phyloP scores from a whole-genome alignment of 2,329 filamentous ascomycete genomes.

The Escovopsis weberi region DNA sequence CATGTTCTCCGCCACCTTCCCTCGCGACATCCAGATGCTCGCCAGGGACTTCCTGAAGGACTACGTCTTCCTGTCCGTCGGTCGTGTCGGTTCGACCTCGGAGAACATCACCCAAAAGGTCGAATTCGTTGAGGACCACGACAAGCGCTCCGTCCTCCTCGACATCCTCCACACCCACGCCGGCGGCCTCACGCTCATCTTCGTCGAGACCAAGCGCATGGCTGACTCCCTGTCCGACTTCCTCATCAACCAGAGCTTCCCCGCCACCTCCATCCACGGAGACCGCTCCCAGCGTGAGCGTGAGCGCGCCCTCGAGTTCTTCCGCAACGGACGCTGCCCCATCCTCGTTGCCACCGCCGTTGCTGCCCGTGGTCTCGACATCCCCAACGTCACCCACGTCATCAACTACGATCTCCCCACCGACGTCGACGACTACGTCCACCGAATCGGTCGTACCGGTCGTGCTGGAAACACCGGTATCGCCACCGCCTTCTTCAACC shows the following conservation, averaged over 20 bases:
- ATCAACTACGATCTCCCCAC: slow-evolving; percentile 99
- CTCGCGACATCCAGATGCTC: slow-evolving; percentile 97
- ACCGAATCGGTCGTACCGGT: slow-evolving; percentile 98
- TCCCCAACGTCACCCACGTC: slow-evolving; percentile 91
- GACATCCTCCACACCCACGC: slow-evolving; percentile 95
- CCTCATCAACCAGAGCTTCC: slow-evolving; percentile 96
- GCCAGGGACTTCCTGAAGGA: slow-evolving; percentile 98
- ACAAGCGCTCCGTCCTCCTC: slow-evolving; percentile 95
- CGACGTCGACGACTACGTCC: slow-evolving; percentile 97
- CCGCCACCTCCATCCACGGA: slow-evolving; percentile 95
- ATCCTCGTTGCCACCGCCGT: slow-evolving; percentile 96
- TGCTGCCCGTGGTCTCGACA: slow-evolving; percentile 80
- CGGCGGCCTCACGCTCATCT: slow-evolving; percentile 82
- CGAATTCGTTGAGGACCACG: slow-evolving; percentile 89
- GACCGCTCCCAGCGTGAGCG: slow-evolving; percentile 97
- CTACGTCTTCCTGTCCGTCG: slow-evolving; percentile 97
- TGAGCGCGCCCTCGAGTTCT: slow-evolving; percentile 94
- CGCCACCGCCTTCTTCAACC: slow-evolving; percentile 98
- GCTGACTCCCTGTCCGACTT: slow-evolving; percentile 96
- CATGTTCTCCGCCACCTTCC: slow-evolving; percentile 99
- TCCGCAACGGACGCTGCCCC: slow-evolving; percentile 88
- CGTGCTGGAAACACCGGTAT: slow-evolving; percentile 99
- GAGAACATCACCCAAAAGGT: slow-evolving; percentile 99
- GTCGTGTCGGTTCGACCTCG: slow-evolving; percentile 96
- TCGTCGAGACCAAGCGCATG: slow-evolving; percentile 99